phyloP scores from a whole-genome alignment of 1,284 basidiomycete genomes.

The Vanrija pseudolonga region DNA sequence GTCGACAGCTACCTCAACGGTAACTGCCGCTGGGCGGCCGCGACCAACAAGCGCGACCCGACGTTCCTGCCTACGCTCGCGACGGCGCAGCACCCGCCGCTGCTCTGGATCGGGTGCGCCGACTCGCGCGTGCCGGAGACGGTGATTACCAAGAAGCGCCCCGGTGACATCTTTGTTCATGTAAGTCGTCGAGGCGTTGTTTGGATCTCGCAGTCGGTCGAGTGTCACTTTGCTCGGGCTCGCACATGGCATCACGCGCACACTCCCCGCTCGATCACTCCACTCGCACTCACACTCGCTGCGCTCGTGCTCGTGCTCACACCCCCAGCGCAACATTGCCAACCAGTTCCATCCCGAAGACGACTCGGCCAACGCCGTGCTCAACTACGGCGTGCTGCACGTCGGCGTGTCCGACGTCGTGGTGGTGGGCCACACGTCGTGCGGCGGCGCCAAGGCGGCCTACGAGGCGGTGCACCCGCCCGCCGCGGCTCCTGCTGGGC shows the following conservation, averaged over 20 bases:
- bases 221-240: too few relatives aligned
- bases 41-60: constrained; percentile 23
- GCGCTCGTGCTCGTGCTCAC: too few relatives aligned
- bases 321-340: constrained; percentile 22
- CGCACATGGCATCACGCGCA: too few relatives aligned
- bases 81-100: constrained; percentile 41
- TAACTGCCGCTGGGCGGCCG: constrained; percentile 39
- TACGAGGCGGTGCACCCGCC: constrained; percentile 42
- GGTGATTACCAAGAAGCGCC: constrained; percentile 46
- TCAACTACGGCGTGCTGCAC: constrained; percentile 73
- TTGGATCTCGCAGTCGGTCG: background rate
- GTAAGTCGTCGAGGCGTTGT: constrained; percentile 15
- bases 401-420: constrained; percentile 81
- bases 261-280: too few relatives aligned
- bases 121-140: constrained; percentile 46
- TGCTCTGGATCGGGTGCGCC: constrained; percentile 47
- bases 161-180: constrained; percentile 66
- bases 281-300: too few relatives aligned
- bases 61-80: constrained; percentile 29
- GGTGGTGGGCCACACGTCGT: constrained; percentile 74
- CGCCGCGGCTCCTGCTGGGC: constrained; percentile 27
- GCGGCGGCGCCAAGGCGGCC: constrained; percentile 68
- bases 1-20: constrained; percentile 26
- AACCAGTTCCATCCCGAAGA: constrained; percentile 70
- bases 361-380: constrained; percentile 69